Base-by-base conservation (phyloP, 176 grass and related monocot species). In the Coix lacrymajobi region DNA sequence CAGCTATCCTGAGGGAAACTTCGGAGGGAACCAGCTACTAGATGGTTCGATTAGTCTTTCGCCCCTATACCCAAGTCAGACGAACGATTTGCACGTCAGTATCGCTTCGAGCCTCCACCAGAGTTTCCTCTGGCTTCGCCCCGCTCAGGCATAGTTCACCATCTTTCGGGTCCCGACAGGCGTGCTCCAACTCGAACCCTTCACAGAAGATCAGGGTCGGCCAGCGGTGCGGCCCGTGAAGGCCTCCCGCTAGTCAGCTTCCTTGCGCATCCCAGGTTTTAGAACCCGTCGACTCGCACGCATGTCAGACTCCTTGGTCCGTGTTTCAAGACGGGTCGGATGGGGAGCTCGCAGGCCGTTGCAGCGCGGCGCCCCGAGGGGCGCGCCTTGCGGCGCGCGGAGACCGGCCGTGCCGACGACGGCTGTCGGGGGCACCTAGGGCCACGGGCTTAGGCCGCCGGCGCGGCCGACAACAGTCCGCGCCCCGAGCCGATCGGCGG, bases 221-320 rank as follows among this genome's bases (percentile, higher is more conserved):
- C 86, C 83, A 77, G 75, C 76, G 85, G 85, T 87, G 84, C 24
- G 25, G 58, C 58, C 25, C 58, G 58, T 62, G 24, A 62, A 1
- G 58, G 58, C 58, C 25, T 62, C 58, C 58, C 58, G 24, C 58
- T 62, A 9, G 25, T 62, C 58, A 62, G 58, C 58, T 62, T 62
- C 58, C 58, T 62, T 29, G n/a, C n/a, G n/a, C n/a, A n/a, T n/a
- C n/a, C n/a, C n/a, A n/a, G n/a, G n/a, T n/a, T n/a, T n/a, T n/a
- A n/a, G n/a, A n/a, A n/a, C n/a, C n/a, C n/a, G n/a, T n/a, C n/a
- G n/a, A n/a, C n/a, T n/a, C n/a, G n/a, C n/a, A n/a, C n/a, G n/a
- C n/a, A n/a, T n/a, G n/a, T n/a, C n/a, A n/a, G 86, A 94, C 92
- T 94, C 89, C 92, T 94, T 92, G 84, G 87, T 94, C 87, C 85